Conservation (phyloP, 345 rosid species). For the Populus davidiana region DNA sequence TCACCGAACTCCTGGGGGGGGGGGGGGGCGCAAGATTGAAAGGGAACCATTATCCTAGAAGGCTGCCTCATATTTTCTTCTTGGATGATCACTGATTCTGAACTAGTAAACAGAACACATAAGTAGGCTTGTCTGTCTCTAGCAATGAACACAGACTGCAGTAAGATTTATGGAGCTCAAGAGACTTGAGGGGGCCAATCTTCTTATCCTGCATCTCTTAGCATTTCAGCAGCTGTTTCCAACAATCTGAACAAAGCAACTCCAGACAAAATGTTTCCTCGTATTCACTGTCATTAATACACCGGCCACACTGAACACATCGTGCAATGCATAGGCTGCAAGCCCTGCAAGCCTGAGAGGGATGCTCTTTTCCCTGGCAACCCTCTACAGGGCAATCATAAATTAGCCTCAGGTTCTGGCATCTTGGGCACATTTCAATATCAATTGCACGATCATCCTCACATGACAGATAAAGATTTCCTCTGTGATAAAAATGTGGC, state of each 20-base stretch:
- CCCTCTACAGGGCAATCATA: conserved; percentile 88
- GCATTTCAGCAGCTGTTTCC: conserved; percentile 24
- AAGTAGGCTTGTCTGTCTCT: conserved; percentile 18
- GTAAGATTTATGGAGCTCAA: conserved; percentile 18
- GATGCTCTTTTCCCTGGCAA: conserved; percentile 53
- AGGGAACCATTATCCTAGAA: background rate
- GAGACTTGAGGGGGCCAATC: conserved; percentile 19
- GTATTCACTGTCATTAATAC: conserved; percentile 71
- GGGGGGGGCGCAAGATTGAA: conserved; percentile 9
- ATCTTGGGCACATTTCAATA: conserved; percentile 84
- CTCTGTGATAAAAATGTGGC: conserved; percentile 66
- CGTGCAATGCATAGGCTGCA: conserved; percentile 79
- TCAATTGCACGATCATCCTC: conserved; percentile 75
- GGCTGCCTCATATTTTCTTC: conserved; percentile 11
- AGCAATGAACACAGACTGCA: conserved; percentile 38
- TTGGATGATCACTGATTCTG: conserved; percentile 10
- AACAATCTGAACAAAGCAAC: conserved; percentile 68
- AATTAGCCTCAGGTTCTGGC: conserved; percentile 67
- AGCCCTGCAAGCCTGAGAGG: conserved; percentile 60
- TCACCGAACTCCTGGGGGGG: conserved; percentile 7
- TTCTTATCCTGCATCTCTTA: conserved; percentile 34
- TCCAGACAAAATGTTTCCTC: conserved; percentile 87
- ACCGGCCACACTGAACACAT: conserved; percentile 81
- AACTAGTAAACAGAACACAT: conserved; percentile 11
- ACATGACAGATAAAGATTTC: conserved; percentile 52